Evolutionary conservation across 75 land plant species (phyloP), one percentile per base, ranked within the genome.

Genomic region (Cupressus sempervirens): DNA sequence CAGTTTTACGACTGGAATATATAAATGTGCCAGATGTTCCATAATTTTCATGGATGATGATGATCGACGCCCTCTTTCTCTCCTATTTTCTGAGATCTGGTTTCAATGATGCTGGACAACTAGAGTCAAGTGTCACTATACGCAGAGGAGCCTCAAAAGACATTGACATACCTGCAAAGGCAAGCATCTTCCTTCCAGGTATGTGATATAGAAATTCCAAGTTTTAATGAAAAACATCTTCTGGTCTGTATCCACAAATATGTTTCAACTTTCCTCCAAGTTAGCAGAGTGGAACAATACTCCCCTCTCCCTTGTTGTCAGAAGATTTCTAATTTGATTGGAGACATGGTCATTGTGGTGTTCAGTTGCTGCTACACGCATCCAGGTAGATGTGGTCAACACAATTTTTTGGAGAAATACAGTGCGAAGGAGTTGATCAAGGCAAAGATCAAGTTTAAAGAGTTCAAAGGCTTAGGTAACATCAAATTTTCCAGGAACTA

Each of bases 61-160:
- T 8, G 50, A 12, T 48, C 0, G 50, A 48, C 2, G 67, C 67
- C 67, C 2, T 62, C 0, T 23, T 62, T n/a, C 67, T 62, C 2
- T 20, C 6, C 67, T 0, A 62, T 7, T 62, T 62, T 62, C 67
- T 62, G n/a, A n/a, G n/a, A n/a, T n/a, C n/a, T n/a, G n/a, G n/a
- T n/a, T n/a, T n/a, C n/a, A n/a, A n/a, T n/a, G n/a, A n/a, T n/a
- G n/a, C n/a, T n/a, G n/a, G n/a, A n/a, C n/a, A n/a, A n/a, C n/a
- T n/a, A n/a, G n/a, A n/a, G n/a, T n/a, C n/a, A n/a, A n/a, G n/a
- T n/a, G n/a, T n/a, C n/a, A n/a, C n/a, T n/a, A n/a, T n/a, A n/a
- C n/a, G n/a, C 26, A 3, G 0, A 1, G 5, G 0, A 5, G 1
- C 2, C 13, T 0, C 26, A 26, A 4, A 0, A 0, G n/a, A 62